These are phyloP conservation scores for Picochlorum sp. DNA, from an alignment of 139 green algal species.

Conservation along the genomic window DNA sequence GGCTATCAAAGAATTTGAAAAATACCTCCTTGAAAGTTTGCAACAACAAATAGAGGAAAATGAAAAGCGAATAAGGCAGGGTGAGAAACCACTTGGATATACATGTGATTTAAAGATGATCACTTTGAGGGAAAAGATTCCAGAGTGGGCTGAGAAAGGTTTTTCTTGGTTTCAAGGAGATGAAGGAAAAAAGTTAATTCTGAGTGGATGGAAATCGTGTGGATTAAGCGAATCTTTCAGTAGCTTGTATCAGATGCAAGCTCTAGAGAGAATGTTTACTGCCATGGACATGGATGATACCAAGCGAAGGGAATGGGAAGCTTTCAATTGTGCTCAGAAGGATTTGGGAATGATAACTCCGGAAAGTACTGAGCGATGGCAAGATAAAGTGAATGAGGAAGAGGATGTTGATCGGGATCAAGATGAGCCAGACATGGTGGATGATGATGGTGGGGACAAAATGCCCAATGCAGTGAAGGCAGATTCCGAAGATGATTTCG, in stretches of 20 bases:
- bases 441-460: neutral
- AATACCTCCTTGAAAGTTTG: neutral
- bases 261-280: constrained; percentile 1
- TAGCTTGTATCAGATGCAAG: neutral
- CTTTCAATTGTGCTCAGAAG: constrained; percentile 1
- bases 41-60: constrained; percentile 1
- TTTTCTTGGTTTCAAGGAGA: neutral
- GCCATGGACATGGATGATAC: constrained; percentile 1
- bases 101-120: neutral
- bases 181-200: neutral
- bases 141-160: neutral
- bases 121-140: neutral
- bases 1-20: constrained; percentile 6
- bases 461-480: neutral
- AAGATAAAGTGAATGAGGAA: neutral
- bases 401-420: neutral
- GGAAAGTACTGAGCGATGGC: neutral
- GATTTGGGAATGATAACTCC: neutral
- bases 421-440: neutral
- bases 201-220: neutral
- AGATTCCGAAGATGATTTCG: neutral
- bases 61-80: neutral
- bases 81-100: neutral
- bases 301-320: neutral
- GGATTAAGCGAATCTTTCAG: neutral